phyloP scores from a whole-genome alignment of 352 stramenopile genomes.

The Saprolegnia parasitica region DNA sequence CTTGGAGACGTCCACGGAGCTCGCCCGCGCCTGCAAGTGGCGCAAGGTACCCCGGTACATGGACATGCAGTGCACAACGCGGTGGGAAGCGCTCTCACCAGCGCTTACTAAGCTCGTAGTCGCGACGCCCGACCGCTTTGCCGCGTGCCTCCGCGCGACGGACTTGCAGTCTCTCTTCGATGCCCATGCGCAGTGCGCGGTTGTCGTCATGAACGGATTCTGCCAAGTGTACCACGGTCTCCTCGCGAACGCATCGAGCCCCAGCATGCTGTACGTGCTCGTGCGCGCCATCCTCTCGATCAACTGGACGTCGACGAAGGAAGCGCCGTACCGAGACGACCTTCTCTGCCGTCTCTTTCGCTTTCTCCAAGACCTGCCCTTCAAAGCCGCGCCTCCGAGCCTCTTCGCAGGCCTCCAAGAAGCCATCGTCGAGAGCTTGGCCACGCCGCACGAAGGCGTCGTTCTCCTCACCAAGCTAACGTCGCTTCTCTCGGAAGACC shows the following conservation, averaged over 20 bases:
- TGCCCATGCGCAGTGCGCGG: neutral
- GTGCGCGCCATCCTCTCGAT: neutral
- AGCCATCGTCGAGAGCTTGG: neutral
- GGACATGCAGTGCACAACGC: constrained; percentile 17
- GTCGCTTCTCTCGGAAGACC: neutral
- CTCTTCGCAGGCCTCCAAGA: neutral
- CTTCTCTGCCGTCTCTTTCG: constrained; percentile 13
- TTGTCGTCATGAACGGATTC: constrained; percentile 3
- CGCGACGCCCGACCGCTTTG: neutral
- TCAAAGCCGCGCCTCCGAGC: neutral
- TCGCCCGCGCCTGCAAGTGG: constrained; percentile 9
- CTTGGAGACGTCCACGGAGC: neutral
- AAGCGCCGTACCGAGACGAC: constrained; percentile 5
- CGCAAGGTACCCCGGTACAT: neutral
- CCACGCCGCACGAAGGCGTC: constrained; percentile 4
- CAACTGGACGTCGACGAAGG: neutral
- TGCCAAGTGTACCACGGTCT: constrained; percentile 2
- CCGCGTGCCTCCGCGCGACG: neutral
- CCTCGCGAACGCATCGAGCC: neutral
- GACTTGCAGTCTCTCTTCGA: neutral
- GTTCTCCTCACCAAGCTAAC: constrained; percentile 4
- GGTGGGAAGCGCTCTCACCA: constrained; percentile 11
- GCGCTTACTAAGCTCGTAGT: neutral
- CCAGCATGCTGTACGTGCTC: neutral
- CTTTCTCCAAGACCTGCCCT: neutral